Conservation (phyloP, 768 basidiomycete genomes). For the Paxillus involutus region DNA sequence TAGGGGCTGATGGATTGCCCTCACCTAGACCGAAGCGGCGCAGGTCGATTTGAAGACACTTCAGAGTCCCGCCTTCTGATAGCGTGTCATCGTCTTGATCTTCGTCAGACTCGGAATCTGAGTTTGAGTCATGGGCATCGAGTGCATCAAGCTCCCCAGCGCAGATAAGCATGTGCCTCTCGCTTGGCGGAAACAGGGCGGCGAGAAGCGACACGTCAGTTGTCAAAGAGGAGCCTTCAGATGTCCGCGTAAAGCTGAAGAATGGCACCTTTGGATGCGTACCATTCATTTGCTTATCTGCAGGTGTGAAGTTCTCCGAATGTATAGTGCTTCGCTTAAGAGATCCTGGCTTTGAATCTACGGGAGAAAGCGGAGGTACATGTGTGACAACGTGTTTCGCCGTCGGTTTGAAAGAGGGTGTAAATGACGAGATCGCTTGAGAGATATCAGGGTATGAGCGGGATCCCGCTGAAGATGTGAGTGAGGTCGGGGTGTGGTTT, state of each 20-base stretch:
- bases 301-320: constrained; percentile 5
- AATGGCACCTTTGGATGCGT: constrained; percentile 52
- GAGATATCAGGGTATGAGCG: constrained; percentile 45
- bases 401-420: constrained; percentile 35
- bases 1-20: constrained; percentile 17
- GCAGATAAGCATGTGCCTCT: constrained; percentile 74
- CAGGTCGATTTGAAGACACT: constrained; percentile 76
- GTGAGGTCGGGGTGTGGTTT: constrained; percentile 34
- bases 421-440: constrained; percentile 25
- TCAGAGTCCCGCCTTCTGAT: constrained; percentile 43
- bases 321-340: constrained; percentile 7
- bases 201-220: constrained; percentile 69
- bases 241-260: constrained; percentile 76
- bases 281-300: constrained; percentile 12
- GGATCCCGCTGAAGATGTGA: constrained; percentile 36
- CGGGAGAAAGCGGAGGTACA: constrained; percentile 32
- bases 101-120: constrained; percentile 38
- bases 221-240: constrained; percentile 75
- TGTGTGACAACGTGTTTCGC: constrained; percentile 38
- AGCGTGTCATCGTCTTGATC: constrained; percentile 35
- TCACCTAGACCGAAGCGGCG: constrained; percentile 68
- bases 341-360: constrained; percentile 13
- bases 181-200: constrained; percentile 65
- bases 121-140: constrained; percentile 36
- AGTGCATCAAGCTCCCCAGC: constrained; percentile 65